Percentiles rank a stretch among this genome's conserved stretches.
Conservation (phyloP, 345 rosid genomes). For the Ailanthus altissimus region DNA sequence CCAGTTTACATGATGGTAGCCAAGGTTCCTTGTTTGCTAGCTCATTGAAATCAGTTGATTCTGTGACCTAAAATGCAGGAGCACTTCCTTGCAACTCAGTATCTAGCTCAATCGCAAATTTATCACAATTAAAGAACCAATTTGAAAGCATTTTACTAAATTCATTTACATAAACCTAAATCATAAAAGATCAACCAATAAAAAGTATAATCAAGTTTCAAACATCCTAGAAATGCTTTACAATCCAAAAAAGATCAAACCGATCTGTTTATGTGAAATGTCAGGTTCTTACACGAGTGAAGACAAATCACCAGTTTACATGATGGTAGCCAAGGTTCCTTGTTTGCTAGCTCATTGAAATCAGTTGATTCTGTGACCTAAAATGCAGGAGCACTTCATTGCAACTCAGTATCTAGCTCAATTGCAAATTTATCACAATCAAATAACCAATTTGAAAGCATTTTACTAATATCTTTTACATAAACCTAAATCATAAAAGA, state of each 20-base stretch:
- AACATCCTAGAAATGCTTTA: background rate
- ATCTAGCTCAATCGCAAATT: background rate
- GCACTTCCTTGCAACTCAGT: slow-evolving; percentile 10
- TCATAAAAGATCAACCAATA: background rate
- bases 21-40: slow-evolving; percentile 77
- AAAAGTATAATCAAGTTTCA: background rate
- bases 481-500: background rate
- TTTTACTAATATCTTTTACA: background rate
- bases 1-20: slow-evolving; percentile 83
- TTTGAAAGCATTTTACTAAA: background rate
- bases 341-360: slow-evolving; percentile 68
- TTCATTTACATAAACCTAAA: background rate
- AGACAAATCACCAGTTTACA: slow-evolving; percentile 89
- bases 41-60: slow-evolving; percentile 75
- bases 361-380: slow-evolving; percentile 82
- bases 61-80: slow-evolving; percentile 53
- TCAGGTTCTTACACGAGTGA: no score
- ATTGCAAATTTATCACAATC: background rate
- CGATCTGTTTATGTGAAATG: background rate
- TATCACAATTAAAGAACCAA: background rate
- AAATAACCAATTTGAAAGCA: background rate
- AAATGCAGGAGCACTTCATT: background rate
- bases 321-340: slow-evolving; percentile 84
- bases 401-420: slow-evolving; percentile 1
- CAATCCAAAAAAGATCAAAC: background rate